These are phyloP conservation scores for Ascocoryne sarcoides DNA, from an alignment of 2,329 filamentous ascomycete species.

Conservation along the genomic window DNA sequence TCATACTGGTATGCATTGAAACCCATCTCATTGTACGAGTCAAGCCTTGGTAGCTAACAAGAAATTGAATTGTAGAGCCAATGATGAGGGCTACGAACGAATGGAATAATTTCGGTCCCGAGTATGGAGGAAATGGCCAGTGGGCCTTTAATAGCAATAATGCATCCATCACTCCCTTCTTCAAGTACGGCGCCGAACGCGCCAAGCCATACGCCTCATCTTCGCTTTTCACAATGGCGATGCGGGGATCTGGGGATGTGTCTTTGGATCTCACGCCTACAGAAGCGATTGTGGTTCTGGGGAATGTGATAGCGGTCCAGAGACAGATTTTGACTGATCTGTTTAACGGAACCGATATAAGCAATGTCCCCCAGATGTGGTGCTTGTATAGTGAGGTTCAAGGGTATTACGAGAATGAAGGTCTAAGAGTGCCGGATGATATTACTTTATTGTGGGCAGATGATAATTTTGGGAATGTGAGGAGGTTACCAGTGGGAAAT, in stretches of 20 bases:
- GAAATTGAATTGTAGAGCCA: conserved; percentile 53
- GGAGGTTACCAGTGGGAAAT: conserved; percentile 49
- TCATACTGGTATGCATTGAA: conserved; percentile 38
- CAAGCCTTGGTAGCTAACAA: no score
- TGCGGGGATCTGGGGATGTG: conserved; percentile 63
- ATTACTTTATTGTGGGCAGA: conserved; percentile 62
- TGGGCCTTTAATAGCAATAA: conserved; percentile 68
- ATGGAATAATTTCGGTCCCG: conserved; percentile 34
- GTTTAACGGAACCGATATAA: conserved; percentile 36
- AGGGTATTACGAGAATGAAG: conserved; percentile 51
- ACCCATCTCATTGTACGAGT: no score
- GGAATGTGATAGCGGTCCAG: conserved; percentile 52
- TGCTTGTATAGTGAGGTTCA: conserved; percentile 69
- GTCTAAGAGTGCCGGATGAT: conserved; percentile 55
- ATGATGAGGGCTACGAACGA: conserved; percentile 55
- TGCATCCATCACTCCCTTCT: conserved; percentile 57
- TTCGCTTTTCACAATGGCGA: conserved; percentile 57
- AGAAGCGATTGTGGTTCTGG: conserved; percentile 47
- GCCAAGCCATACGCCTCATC: conserved; percentile 57
- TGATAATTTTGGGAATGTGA: conserved; percentile 60
- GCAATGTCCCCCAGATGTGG: conserved; percentile 57
- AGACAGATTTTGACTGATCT: conserved; percentile 48
- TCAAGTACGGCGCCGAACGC: conserved; percentile 56
- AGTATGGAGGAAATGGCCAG: conserved; percentile 38
- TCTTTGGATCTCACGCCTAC: conserved; percentile 46